phyloP scores from a whole-genome alignment of 306 rosid species.

The Macrotyloma uniflorum region DNA sequence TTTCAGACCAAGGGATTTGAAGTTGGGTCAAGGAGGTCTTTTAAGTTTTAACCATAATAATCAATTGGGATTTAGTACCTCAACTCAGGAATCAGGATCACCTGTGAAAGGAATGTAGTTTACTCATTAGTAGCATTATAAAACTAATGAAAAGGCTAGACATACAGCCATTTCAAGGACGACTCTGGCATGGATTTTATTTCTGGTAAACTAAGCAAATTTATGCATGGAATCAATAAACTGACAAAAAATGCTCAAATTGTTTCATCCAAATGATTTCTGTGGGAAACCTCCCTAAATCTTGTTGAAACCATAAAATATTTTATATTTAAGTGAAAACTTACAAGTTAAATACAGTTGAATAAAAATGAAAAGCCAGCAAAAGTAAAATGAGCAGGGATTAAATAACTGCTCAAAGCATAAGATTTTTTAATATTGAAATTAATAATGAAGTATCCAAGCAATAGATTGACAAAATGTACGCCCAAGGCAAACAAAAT shows the following conservation, averaged over 20 bases:
- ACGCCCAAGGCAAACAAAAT: neutral
- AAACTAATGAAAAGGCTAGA: slow-evolving; percentile 39
- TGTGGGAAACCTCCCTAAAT: neutral
- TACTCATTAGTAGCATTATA: slow-evolving; percentile 45
- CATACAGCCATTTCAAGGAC: slow-evolving; percentile 48
- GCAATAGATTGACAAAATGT: neutral
- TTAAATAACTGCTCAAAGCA: slow-evolving; percentile 13
- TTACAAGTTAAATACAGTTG: neutral
- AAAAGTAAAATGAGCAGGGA: slow-evolving; percentile 12
- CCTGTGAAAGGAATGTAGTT: slow-evolving; percentile 67
- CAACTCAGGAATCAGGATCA: slow-evolving; percentile 72
- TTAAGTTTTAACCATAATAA: slow-evolving; percentile 41
- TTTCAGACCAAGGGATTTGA: slow-evolving; percentile 38
- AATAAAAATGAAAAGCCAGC: neutral
- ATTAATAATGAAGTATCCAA: neutral
- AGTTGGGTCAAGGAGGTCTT: slow-evolving; percentile 38
- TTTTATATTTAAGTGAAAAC: neutral
- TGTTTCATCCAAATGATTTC: neutral
- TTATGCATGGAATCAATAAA: slow-evolving; percentile 20
- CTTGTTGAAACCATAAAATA: slow-evolving; percentile 9
- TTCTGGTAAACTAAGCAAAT: slow-evolving; percentile 29
- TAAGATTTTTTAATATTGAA: neutral
- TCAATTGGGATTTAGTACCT: slow-evolving; percentile 43
- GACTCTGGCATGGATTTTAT: slow-evolving; percentile 42
- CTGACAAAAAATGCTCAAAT: slow-evolving; percentile 24